phyloP scores from a whole-genome alignment of 2,329 filamentous ascomycete genomes.

The Plenodomus lindquistii region DNA sequence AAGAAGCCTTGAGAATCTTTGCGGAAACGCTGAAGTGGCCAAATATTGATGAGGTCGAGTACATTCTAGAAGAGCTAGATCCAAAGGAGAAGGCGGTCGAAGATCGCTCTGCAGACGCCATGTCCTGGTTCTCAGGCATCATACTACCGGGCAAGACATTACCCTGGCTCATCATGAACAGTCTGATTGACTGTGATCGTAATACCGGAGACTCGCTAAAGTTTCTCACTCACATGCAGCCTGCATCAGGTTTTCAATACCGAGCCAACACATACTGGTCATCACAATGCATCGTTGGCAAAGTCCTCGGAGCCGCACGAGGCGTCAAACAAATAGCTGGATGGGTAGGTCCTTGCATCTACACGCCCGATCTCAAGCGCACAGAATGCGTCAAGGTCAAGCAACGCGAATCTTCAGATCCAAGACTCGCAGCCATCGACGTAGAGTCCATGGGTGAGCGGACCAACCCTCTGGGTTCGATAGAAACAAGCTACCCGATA shows the following conservation, averaged over 20 bases:
- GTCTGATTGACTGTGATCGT: slow-evolving; percentile 73
- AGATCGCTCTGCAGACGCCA: slow-evolving; percentile 70
- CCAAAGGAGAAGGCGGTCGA: slow-evolving; percentile 52
- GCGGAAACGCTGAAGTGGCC: slow-evolving; percentile 77
- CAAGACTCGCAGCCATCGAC: slow-evolving; percentile 59
- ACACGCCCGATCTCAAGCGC: slow-evolving; percentile 67
- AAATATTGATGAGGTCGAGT: slow-evolving; percentile 67
- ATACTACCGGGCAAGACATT: slow-evolving; percentile 71
- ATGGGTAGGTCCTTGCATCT: slow-evolving; percentile 74
- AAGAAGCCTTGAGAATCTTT: slow-evolving; percentile 70
- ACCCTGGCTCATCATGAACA: slow-evolving; percentile 78
- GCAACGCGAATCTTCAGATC: slow-evolving; percentile 61
- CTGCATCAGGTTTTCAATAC: slow-evolving; percentile 75
- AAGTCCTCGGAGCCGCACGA: slow-evolving; percentile 68
- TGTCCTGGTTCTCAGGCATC: slow-evolving; percentile 77
- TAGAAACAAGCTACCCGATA: slow-evolving; percentile 64
- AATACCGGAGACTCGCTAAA: slow-evolving; percentile 68
- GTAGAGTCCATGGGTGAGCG: slow-evolving; percentile 68
- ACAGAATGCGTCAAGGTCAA: slow-evolving; percentile 73
- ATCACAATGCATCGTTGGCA: slow-evolving; percentile 71
- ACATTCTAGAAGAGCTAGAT: slow-evolving; percentile 64
- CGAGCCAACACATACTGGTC: slow-evolving; percentile 79
- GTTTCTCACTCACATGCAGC: slow-evolving; percentile 69
- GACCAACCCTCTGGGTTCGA: slow-evolving; percentile 70
- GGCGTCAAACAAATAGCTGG: slow-evolving; percentile 72